Conservation (phyloP, 2,329 filamentous ascomycete species). For the Aspergillus fructus region DNA sequence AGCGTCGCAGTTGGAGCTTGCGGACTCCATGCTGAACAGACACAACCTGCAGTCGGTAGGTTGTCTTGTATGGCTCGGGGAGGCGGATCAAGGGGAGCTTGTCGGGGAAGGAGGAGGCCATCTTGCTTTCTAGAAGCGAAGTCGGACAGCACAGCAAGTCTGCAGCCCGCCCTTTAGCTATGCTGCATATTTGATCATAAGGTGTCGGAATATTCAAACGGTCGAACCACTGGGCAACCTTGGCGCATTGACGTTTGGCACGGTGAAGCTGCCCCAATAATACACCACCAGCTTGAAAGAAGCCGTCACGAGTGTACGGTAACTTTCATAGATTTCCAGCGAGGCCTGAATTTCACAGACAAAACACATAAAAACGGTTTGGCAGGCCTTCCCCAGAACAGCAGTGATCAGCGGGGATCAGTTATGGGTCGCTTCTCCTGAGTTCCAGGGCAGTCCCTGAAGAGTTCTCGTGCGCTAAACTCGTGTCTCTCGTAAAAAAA, state of each 20-base stretch:
- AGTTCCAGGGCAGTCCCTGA: neutral
- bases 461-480: constrained; percentile 1
- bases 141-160: neutral
- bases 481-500: constrained; percentile 6
- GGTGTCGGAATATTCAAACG: neutral
- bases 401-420: neutral
- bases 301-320: neutral
- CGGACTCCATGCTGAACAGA: constrained; percentile 14
- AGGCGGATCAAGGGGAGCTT: constrained; percentile 17
- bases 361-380: neutral
- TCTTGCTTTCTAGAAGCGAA: neutral
- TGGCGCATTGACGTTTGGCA: neutral
- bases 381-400: neutral
- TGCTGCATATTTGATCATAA: neutral
- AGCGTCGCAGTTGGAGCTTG: constrained; percentile 20
- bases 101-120: neutral
- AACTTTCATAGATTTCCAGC: neutral
- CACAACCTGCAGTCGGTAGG: constrained; percentile 17
- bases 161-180: neutral
- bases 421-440: neutral
- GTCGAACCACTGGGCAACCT: neutral
- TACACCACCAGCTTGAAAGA: neutral
- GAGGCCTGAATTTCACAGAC: neutral
- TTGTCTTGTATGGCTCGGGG: constrained; percentile 21
- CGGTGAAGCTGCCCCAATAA: neutral